Base-by-base conservation (phyloP, 441 rosid species). In the Omphalea diandra region DNA sequence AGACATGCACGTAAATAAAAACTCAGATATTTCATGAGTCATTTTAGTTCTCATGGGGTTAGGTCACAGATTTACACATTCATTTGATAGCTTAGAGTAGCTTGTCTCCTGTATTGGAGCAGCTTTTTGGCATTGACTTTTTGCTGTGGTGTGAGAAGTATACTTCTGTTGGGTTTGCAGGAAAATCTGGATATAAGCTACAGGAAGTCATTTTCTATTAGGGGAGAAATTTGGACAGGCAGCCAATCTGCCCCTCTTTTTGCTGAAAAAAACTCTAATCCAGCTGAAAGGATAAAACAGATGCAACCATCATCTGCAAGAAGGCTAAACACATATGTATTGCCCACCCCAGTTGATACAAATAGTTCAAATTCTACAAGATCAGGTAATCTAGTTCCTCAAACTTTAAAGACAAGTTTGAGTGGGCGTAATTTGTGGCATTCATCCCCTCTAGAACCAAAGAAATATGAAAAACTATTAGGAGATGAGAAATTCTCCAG, bases 231-330 rank as follows among this genome's bases (percentile, higher is more conserved):
- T 47, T 65, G 84, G 80, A 20, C 59, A 65, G 32, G 73, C 74
- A 91, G 97, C 76, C 80, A 87, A 79, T 96, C 99, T 35, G 99
- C 96, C 29, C 98, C 99, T 18, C 76, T 96, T 76, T 84, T 88
- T 80, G 79, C 91, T 47, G 97, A 84, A 71, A 85, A 75, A 76
- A 91, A 86, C 76, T 72, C 64, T 7, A 86, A 88, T 70, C 73
- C 84, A 46, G 73, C 81, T 24, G 93, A 86, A 68, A 85, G 73
- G 81, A 55, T 73, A 57, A 86, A 83, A 77, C 87, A 84, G 63
- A 58, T 75, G 73, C 86, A 69, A 52, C 85, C 82, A 12, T 35
- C 76, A 82, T 59, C 53, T 67, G 17, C 58, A 66, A 46, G 77
- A 72, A 86, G 82, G 76, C 73, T 80, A 44, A 77, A 80, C 69